Evolutionary conservation across 257 asterid genomes (phyloP).

Genomic region (Osmanthus fragrans): DNA sequence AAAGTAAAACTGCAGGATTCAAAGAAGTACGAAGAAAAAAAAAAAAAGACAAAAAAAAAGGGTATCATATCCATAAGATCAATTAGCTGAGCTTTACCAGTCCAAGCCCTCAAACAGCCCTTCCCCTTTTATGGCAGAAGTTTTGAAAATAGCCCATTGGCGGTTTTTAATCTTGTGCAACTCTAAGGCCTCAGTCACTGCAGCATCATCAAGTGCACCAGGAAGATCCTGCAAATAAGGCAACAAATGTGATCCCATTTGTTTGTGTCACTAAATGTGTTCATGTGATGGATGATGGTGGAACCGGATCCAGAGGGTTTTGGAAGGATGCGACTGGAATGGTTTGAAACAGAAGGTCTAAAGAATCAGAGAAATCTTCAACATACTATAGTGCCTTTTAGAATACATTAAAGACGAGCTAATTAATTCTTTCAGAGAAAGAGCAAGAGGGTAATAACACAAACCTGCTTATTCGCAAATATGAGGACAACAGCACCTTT

Average conservation of each 20-base stretch:
- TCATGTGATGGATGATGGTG: background rate
- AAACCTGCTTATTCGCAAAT: slow-evolving; percentile 49
- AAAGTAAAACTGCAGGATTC: background rate
- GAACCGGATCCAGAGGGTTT: background rate
- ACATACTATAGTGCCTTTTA: background rate
- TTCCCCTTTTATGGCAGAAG: slow-evolving; percentile 96
- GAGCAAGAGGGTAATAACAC: slow-evolving; percentile 4
- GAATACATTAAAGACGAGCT: background rate
- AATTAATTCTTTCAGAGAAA: background rate
- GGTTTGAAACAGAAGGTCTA: background rate
- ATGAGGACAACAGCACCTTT: slow-evolving; percentile 56
- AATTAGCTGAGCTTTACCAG: slow-evolving; percentile 51
- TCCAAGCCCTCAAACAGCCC: slow-evolving; percentile 94
- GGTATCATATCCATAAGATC: background rate
- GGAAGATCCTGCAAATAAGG: slow-evolving; percentile 77
- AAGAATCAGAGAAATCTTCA: background rate
- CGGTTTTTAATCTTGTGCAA: slow-evolving; percentile 90
- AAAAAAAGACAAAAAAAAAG: background rate
- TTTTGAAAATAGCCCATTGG: slow-evolving; percentile 91
- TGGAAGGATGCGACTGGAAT: background rate
- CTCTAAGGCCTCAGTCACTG: slow-evolving; percentile 83
- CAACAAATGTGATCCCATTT: slow-evolving; percentile 6
- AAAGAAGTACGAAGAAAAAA: background rate
- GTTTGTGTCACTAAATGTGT: background rate
- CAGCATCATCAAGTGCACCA: slow-evolving; percentile 96